phyloP scores from a whole-genome alignment of 2,329 filamentous ascomycete species.

The Penicillium sp. region DNA sequence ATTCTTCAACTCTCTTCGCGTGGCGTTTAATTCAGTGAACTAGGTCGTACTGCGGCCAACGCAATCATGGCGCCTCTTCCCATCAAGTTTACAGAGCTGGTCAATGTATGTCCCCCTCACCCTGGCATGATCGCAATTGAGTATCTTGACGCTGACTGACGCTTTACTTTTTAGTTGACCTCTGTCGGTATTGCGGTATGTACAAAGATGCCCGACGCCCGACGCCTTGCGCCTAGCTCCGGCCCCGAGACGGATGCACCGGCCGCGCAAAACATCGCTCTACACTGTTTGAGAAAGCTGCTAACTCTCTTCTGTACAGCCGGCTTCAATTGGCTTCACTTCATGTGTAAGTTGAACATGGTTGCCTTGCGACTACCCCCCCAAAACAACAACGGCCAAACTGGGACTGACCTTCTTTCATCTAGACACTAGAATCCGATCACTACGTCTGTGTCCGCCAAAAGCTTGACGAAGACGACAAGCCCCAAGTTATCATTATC shows the following conservation, averaged over 20 bases:
- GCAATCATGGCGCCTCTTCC: conserved; percentile 66
- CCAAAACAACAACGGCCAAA: conserved; percentile 8
- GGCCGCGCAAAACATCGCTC: conserved; percentile 12
- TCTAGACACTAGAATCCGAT: conserved; percentile 95
- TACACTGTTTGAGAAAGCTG: conserved; percentile 8
- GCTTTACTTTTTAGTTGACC: conserved; percentile 47
- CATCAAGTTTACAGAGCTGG: conserved; percentile 90
- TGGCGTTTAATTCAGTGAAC: conserved; percentile 44
- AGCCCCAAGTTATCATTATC: conserved; percentile 94
- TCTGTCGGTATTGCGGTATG: conserved; percentile 57
- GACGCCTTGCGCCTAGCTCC: conserved; percentile 18
- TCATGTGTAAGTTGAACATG: conserved; percentile 66
- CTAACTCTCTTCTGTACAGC: conserved; percentile 50
- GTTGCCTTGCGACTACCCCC: conserved; percentile 3
- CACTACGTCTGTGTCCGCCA: conserved; percentile 95
- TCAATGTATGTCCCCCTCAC: conserved; percentile 62
- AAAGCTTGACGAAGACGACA: conserved; percentile 79
- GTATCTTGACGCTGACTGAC: conserved; percentile 38
- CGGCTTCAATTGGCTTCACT: conserved; percentile 78
- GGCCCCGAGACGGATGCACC: conserved; percentile 19
- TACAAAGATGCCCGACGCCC: conserved; percentile 23
- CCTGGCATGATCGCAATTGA: background rate
- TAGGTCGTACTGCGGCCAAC: conserved; percentile 45
- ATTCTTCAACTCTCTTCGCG: conserved; percentile 32
- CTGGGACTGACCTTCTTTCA: conserved; percentile 23